Conservation (phyloP, 306 rosid genomes). For the Medicago lupulina region DNA sequence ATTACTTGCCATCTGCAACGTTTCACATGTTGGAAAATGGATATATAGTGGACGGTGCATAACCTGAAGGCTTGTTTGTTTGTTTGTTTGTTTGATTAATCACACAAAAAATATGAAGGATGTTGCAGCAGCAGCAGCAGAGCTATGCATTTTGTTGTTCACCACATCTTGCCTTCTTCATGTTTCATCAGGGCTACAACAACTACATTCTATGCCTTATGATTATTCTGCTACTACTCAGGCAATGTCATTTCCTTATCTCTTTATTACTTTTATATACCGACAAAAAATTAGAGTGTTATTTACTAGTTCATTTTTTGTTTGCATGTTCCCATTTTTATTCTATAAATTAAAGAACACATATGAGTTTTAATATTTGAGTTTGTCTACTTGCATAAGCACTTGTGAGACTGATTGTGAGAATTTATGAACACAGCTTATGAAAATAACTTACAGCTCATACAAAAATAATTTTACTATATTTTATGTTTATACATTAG, state of each 20-base stretch:
- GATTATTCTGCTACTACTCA: constrained; percentile 66
- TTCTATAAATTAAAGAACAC: not conserved
- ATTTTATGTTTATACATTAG: no score
- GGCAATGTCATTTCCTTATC: constrained; percentile 51
- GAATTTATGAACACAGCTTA: no score
- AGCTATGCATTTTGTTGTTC: not conserved
- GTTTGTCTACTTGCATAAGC: no score
- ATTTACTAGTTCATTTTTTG: no score
- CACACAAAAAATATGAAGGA: not conserved
- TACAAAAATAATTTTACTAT: no score
- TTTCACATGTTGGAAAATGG: no score
- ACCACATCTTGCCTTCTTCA: not conserved
- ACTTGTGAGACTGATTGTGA: no score
- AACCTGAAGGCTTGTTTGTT: not conserved
- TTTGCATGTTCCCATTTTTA: not conserved
- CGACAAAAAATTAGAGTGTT: no score
- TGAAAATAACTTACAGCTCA: no score
- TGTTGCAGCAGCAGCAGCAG: not conserved
- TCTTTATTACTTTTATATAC: not conserved
- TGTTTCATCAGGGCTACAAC: constrained; percentile 5
- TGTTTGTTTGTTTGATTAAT: not conserved
- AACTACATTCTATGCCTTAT: constrained; percentile 54
- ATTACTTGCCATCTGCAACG: no score
- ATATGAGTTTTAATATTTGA: no score
- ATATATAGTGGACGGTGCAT: not conserved